Evolutionary conservation across 805 yeast genomes (phyloP).

Genomic region (Saturnispora ahearnii): DNA sequence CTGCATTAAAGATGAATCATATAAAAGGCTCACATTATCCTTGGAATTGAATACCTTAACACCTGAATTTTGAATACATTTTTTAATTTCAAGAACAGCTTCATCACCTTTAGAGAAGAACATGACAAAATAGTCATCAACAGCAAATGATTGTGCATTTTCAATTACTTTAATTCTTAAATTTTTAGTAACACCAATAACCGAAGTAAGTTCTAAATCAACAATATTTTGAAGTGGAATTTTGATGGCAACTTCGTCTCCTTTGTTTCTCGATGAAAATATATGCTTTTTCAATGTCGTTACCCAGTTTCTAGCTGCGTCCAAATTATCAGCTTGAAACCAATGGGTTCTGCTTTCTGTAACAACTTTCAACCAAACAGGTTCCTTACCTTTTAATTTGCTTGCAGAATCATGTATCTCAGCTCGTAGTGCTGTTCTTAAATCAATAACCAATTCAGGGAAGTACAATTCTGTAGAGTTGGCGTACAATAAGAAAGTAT

Average conservation of each 20-base stretch:
- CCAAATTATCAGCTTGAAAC: slow-evolving; percentile 65
- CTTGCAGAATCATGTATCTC: slow-evolving; percentile 34
- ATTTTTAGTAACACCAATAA: slow-evolving; percentile 49
- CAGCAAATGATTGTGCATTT: slow-evolving; percentile 39
- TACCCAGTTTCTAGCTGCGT: slow-evolving; percentile 75
- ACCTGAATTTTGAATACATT: slow-evolving; percentile 30
- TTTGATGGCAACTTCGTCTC: slow-evolving; percentile 65
- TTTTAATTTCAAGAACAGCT: slow-evolving; percentile 33
- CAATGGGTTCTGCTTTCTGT: slow-evolving; percentile 51
- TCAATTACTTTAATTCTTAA: slow-evolving; percentile 56
- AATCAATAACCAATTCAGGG: slow-evolving; percentile 68
- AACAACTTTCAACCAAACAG: slow-evolving; percentile 47
- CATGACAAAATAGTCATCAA: slow-evolving; percentile 65
- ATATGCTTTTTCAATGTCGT: slow-evolving; percentile 64
- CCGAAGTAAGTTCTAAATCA: slow-evolving; percentile 47
- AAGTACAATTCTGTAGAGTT: slow-evolving; percentile 76
- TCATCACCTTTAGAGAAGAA: slow-evolving; percentile 47
- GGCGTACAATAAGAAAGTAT: slow-evolving; percentile 57
- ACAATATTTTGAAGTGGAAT: slow-evolving; percentile 65
- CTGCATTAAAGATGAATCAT: slow-evolving; percentile 17
- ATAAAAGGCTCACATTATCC: slow-evolving; percentile 17
- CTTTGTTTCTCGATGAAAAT: slow-evolving; percentile 62
- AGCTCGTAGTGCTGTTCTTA: slow-evolving; percentile 52
- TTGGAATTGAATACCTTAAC: slow-evolving; percentile 16
- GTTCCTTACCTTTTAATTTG: slow-evolving; percentile 18